These are phyloP conservation scores for Bryum argenteum DNA, from an alignment of 225 moss, liverwort and hornwort species.

Conservation along the genomic window DNA sequence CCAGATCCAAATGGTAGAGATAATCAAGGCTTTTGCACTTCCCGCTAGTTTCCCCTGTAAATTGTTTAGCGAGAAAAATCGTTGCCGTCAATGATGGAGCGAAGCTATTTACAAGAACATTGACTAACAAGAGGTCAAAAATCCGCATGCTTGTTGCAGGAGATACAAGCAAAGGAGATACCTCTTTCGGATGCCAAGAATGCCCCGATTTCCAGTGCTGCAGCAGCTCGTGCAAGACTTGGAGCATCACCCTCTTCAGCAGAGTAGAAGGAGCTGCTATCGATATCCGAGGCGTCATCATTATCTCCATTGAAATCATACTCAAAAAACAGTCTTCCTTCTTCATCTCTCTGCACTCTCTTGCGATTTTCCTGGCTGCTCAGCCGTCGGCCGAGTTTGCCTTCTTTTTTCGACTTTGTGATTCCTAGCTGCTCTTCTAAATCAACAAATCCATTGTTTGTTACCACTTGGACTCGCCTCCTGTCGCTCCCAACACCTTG, in stretches of 20 bases:
- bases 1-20: neutral
- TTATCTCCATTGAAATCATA: constrained; percentile 59
- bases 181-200: constrained; percentile 53
- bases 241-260: constrained; percentile 47
- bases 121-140: neutral
- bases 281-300: constrained; percentile 46
- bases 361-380: constrained; percentile 49
- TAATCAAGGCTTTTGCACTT: neutral
- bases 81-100: neutral
- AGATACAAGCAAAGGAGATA: constrained; percentile 13
- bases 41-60: neutral
- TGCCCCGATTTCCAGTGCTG: constrained; percentile 46
- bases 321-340: constrained; percentile 61
- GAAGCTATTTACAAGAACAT: neutral
- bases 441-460: constrained; percentile 80
- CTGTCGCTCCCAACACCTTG: constrained; percentile 47
- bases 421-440: constrained; percentile 83
- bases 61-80: neutral
- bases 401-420: constrained; percentile 54
- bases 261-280: constrained; percentile 50
- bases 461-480: constrained; percentile 71
- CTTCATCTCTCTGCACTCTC: constrained; percentile 62
- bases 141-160: neutral
- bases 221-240: constrained; percentile 48
- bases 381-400: constrained; percentile 44